A percentile compares a stretch with the other conserved stretches of the same genome.
These are phyloP conservation scores for Lasiosphaeriaceae sp. DNA, from an alignment of 495 filamentous ascomycete species.

Conservation along the genomic window DNA sequence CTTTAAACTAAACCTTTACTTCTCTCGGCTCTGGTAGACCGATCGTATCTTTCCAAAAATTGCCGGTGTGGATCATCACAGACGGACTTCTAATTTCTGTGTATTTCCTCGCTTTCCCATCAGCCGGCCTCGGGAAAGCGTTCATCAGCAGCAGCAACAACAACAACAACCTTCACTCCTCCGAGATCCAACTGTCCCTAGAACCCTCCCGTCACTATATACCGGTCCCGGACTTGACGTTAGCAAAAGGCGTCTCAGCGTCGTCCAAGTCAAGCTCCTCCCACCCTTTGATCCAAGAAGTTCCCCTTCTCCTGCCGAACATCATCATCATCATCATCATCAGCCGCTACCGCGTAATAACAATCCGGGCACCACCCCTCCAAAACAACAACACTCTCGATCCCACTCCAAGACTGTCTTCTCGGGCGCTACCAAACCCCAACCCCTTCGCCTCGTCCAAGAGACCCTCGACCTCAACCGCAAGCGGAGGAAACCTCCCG, in stretches of 20 bases:
- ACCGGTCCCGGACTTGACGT: no score
- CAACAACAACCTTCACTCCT: constrained; percentile 6
- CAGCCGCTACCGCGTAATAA: background rate
- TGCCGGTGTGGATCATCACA: constrained; percentile 16
- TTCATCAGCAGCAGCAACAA: background rate
- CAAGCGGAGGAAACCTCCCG: constrained; percentile 17
- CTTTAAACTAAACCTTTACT: background rate
- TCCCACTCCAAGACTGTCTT: constrained; percentile 8
- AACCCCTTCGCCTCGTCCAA: constrained; percentile 26
- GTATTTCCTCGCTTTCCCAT: constrained; percentile 21
- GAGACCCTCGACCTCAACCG: no score
- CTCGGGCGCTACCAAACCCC: constrained; percentile 17
- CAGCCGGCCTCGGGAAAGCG: constrained; percentile 13
- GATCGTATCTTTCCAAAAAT: constrained; percentile 4
- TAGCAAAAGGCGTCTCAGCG: no score
- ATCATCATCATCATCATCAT: background rate
- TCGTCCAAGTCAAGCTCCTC: background rate
- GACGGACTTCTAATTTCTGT: constrained; percentile 16
- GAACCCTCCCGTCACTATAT: background rate
- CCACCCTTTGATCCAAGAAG: background rate
- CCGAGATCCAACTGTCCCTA: constrained; percentile 4
- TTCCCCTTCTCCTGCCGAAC: background rate
- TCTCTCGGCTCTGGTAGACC: constrained; percentile 24
- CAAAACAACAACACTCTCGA: constrained; percentile 6
- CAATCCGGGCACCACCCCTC: background rate